These are phyloP conservation scores for Nakaseomyces nivariensis DNA, from an alignment of 1,139 yeast genomes.

Conservation along the genomic window DNA sequence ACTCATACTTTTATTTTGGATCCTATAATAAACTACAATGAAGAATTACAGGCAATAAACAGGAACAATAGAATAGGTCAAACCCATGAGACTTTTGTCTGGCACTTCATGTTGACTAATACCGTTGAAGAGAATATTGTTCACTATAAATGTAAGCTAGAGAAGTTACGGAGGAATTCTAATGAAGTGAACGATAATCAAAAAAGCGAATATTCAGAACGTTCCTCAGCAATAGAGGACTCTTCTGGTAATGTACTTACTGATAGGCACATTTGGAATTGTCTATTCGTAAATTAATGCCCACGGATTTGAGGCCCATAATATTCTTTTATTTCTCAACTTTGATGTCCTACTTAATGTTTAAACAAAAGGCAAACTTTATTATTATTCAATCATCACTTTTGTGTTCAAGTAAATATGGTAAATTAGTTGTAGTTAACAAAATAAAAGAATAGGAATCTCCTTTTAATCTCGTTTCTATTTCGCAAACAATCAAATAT, in stretches of 20 bases:
- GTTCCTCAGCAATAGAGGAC: not conserved
- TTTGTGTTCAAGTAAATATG: no score
- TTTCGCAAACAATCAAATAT: no score
- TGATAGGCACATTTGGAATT: not conserved
- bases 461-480: no score
- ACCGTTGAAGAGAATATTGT: slow-evolving; percentile 89
- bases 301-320: no score
- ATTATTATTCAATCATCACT: no score
- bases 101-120: slow-evolving; percentile 79
- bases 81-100: slow-evolving; percentile 64
- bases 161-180: not conserved
- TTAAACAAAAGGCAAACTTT: no score
- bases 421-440: no score
- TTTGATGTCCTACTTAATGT: no score
- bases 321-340: no score
- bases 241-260: not conserved
- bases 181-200: not conserved
- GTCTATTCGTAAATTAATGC: not conserved
- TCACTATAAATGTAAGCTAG: slow-evolving; percentile 28
- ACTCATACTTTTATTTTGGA: slow-evolving; percentile 84
- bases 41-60: slow-evolving; percentile 85
- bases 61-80: slow-evolving; percentile 93
- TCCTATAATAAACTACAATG: slow-evolving; percentile 79
- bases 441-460: no score
- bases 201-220: not conserved